Percentiles rank a stretch among this genome's conserved stretches.
Conservation (phyloP, 306 rosid species). For the Mimosa bimucronata region DNA sequence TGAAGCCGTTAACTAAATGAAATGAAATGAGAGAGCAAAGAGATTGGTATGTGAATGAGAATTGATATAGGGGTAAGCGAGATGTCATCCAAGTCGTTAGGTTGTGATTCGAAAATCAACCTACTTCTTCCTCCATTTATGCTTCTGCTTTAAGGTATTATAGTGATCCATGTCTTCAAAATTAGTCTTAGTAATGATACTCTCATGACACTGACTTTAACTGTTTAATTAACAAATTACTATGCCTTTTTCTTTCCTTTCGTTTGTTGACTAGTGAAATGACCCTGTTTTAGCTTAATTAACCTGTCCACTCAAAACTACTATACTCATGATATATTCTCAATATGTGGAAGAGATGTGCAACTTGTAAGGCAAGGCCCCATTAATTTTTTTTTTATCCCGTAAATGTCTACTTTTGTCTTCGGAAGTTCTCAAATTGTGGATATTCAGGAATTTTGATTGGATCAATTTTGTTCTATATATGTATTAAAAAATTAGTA, state of each 20-base stretch:
- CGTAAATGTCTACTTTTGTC: no score
- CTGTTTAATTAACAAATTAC: conserved; percentile 41
- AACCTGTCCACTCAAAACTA: background rate
- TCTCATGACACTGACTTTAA: conserved; percentile 36
- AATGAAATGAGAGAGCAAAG: background rate
- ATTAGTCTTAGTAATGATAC: background rate
- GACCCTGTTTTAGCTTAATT: background rate
- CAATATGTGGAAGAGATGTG: background rate
- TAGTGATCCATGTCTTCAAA: background rate
- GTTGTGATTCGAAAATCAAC: conserved; percentile 54
- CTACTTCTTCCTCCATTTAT: conserved; percentile 40
- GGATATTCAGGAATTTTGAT: no score
- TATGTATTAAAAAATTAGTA: no score
- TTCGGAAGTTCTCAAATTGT: no score
- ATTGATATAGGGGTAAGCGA: conserved; percentile 53
- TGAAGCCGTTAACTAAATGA: conserved; percentile 28
- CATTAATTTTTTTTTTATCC: background rate
- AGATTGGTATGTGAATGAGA: background rate
- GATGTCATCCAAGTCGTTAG: conserved; percentile 73
- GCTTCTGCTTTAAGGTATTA: conserved; percentile 64
- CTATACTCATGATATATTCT: background rate
- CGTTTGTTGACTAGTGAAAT: background rate
- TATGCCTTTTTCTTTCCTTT: conserved; percentile 14
- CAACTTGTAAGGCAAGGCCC: background rate
- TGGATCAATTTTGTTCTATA: no score